These are phyloP conservation scores for Phylloporus sp. DNA, from an alignment of 768 basidiomycete species.

Conservation along the genomic window DNA sequence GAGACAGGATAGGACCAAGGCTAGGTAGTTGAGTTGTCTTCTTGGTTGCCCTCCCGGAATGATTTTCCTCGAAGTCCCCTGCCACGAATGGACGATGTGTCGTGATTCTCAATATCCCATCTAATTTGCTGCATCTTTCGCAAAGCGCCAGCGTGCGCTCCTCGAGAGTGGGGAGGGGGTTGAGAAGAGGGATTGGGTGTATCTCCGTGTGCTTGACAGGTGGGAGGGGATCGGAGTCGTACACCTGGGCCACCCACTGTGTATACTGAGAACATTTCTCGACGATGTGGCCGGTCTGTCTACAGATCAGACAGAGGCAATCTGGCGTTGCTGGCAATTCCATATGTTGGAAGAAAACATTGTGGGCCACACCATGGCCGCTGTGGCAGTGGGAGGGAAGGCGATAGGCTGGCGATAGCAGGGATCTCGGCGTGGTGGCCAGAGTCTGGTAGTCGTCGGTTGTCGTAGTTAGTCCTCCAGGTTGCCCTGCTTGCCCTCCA, in stretches of 20 bases:
- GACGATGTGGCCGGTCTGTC: constrained; percentile 8
- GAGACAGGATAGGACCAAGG: constrained; percentile 1
- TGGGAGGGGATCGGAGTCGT: too few relatives aligned
- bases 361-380: too few relatives aligned
- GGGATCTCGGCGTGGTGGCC: too few relatives aligned
- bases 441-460: too few relatives aligned
- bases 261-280: background rate
- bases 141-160: background rate
- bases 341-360: too few relatives aligned
- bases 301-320: constrained; percentile 11
- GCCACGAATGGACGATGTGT: background rate
- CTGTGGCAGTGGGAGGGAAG: too few relatives aligned
- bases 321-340: background rate
- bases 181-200: background rate
- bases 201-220: background rate
- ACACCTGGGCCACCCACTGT: background rate
- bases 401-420: too few relatives aligned
- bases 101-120: background rate
- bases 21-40: constrained; percentile 1
- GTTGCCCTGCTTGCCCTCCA: too few relatives aligned
- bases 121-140: background rate
- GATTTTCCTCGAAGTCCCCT: background rate
- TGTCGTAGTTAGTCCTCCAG: too few relatives aligned
- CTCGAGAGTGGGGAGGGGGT: background rate
- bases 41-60: background rate